Conservation (phyloP, 129 eudicot species). For the Logfia minima region DNA sequence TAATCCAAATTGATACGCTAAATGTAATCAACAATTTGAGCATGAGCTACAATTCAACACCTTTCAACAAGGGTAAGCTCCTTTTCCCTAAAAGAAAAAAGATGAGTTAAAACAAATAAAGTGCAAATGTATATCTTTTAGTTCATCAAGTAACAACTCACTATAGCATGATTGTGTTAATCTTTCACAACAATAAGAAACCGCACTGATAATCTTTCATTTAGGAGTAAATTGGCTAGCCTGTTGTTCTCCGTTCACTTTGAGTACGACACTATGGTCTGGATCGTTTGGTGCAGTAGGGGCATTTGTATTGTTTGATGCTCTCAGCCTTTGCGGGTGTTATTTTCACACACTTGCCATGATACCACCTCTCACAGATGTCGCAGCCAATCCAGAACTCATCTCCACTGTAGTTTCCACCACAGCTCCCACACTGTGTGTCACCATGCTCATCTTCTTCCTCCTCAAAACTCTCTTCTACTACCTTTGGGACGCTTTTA, state of each 20-base stretch:
- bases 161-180: neutral
- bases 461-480: slow-evolving; percentile 62
- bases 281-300: slow-evolving; percentile 42
- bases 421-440: slow-evolving; percentile 77
- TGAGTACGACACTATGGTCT: neutral
- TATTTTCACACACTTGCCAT: slow-evolving; percentile 89
- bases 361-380: slow-evolving; percentile 80
- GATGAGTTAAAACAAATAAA: neutral
- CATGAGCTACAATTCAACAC: slow-evolving; percentile 6
- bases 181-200: slow-evolving; percentile 27
- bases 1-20: neutral
- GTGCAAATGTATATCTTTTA: slow-evolving; percentile 2
- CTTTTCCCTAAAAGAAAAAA: slow-evolving; percentile 15
- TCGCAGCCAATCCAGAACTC: slow-evolving; percentile 95
- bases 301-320: slow-evolving; percentile 85
- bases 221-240: neutral
- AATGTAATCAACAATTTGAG: slow-evolving; percentile 4
- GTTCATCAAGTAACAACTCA: slow-evolving; percentile 13
- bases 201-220: neutral
- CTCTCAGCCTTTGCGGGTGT: slow-evolving; percentile 87
- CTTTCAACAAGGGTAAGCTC: neutral
- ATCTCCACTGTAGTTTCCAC: slow-evolving; percentile 62
- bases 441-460: slow-evolving; percentile 75
- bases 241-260: neutral
- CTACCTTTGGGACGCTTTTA: slow-evolving; percentile 55